Conservation (phyloP, 106 monocot species). For the Dactylorhiza incarnata region DNA sequence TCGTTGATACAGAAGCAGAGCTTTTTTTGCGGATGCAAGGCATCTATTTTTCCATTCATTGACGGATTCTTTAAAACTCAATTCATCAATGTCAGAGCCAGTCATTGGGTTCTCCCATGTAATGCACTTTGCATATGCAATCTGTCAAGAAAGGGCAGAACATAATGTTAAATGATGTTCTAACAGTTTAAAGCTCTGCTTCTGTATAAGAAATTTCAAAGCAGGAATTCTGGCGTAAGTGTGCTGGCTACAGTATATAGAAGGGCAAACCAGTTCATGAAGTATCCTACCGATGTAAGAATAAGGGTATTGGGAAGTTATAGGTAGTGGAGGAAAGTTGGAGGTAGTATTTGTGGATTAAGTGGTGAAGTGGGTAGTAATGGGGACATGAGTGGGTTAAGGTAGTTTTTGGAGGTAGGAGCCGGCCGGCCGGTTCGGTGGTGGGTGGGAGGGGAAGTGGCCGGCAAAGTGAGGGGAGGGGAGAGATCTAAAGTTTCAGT, state of each 20-base stretch:
- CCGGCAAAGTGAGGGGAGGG: no score
- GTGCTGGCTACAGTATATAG: background rate
- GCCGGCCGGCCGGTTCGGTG: no score
- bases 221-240: background rate
- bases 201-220: background rate
- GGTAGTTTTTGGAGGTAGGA: no score
- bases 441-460: no score
- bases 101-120: conserved; percentile 53
- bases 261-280: background rate
- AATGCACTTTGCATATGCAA: conserved; percentile 77
- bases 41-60: conserved; percentile 51
- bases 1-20: conserved; percentile 62
- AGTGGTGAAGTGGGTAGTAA: no score
- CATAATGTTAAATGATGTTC: background rate
- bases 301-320: no score
- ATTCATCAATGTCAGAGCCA: conserved; percentile 24
- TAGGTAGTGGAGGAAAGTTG: no score
- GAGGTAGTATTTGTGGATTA: no score
- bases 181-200: background rate
- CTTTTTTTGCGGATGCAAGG: conserved; percentile 44
- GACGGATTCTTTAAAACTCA: conserved; percentile 36
- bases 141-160: conserved; percentile 26
- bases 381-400: no score
- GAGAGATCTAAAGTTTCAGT: no score
- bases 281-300: background rate